Evolutionary conservation across 371 early-diverging fungal genomes (phyloP).

Genomic region (Paraphysoderma sedebokerense): DNA sequence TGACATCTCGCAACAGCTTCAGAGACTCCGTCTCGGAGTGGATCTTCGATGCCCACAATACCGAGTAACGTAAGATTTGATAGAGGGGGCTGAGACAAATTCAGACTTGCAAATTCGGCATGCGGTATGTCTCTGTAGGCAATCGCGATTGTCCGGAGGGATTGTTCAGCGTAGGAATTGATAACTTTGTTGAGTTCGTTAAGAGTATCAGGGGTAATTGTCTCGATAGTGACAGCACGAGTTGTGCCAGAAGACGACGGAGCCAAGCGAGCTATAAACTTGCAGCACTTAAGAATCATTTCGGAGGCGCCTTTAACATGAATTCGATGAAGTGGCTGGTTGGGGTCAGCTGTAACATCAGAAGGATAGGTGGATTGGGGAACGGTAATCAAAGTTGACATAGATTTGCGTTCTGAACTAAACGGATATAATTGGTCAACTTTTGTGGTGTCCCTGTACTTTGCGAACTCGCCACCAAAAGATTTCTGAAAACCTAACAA

Average conservation of each 20-base stretch:
- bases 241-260: constrained; percentile 5
- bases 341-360: too few relatives aligned
- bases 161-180: constrained; percentile 41
- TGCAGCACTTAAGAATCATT: constrained; percentile 37
- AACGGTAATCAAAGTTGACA: constrained; percentile 36
- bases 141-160: constrained; percentile 44
- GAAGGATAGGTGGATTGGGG: constrained; percentile 15
- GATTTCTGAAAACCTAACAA: constrained; percentile 40
- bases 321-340: constrained; percentile 17
- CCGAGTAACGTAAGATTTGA: constrained; percentile 27
- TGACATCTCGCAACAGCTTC: constrained; percentile 46
- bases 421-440: constrained; percentile 58
- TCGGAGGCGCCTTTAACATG: constrained; percentile 79
- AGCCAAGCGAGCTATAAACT: constrained; percentile 2
- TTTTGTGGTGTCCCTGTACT: constrained; percentile 19
- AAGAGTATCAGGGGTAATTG: constrained; percentile 20
- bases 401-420: constrained; percentile 63
- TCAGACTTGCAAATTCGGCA: not conserved
- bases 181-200: constrained; percentile 29
- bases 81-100: constrained; percentile 2
- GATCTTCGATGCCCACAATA: constrained; percentile 57
- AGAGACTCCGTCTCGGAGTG: constrained; percentile 44
- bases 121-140: constrained; percentile 41
- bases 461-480: constrained; percentile 25
- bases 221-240: not conserved